Base-by-base conservation (phyloP, 257 asterid species). In the Nicotiana benthamiana region DNA sequence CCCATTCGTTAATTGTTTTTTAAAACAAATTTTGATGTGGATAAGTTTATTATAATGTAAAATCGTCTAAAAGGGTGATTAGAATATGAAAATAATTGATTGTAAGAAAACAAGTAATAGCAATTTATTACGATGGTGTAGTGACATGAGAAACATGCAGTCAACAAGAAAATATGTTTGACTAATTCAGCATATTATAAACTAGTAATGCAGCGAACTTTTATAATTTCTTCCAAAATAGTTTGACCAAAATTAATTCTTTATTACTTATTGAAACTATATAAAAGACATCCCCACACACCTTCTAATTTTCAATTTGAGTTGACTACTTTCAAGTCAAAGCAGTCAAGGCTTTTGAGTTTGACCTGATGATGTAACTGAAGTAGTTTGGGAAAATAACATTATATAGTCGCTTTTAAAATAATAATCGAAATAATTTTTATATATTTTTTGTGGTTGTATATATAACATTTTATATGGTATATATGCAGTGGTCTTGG, bases 401-500 rank as follows among this genome's bases (percentile, higher is more conserved):
- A 30, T 30, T 3, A 3, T 30, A 32, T 32, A 32, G 1, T 32
- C 36, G 1, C 7, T 32, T 32, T 32, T 5, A 32, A 32, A 32
- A 32, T 32, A 32, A 32, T 32, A 32, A 5, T 5, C 0, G 1
- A 32, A 32, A 32, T 32, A 32, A 32, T 32, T n/a, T n/a, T n/a
- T n/a, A 0, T 32, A 32, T 32, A 32, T 32, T 32, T 32, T 32
- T 32, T 3, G 5, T 30, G 3, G 6, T 30, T 30, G 36, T 32
- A 0, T 32, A 32, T 32, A 32, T 32, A 72, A 72, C 3, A 72
- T 40, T 59, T 17, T 72, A 56, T 80, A 17, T 81, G 82, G 48
- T 75, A 48, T 75, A 81, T 85, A 36, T 88, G 92, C 93, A 91
- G 98, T 94, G 98, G 98, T 92, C 97, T 22, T 94, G 98, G 98